Evolutionary conservation across 352 stramenopile species (phyloP).

Genomic region (Globisporangium emineosum): DNA sequence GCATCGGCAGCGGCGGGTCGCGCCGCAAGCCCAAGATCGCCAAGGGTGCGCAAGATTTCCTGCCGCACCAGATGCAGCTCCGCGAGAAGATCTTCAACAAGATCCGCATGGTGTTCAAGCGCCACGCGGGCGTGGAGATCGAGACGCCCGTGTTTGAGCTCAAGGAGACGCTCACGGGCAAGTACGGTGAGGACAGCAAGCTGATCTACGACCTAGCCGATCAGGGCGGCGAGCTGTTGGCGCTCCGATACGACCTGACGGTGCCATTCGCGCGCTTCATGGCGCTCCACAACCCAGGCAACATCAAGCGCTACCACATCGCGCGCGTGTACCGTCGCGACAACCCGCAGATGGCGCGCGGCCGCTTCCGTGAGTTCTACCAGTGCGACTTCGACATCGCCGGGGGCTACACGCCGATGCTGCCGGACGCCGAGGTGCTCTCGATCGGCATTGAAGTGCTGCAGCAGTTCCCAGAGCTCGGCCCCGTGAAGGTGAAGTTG

Average conservation of each 20-base stretch:
- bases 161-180: slow-evolving; percentile 98
- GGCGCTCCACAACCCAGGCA: slow-evolving; percentile 95
- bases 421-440: slow-evolving; percentile 96
- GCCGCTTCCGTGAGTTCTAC: slow-evolving; percentile 99
- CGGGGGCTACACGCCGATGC: slow-evolving; percentile 93
- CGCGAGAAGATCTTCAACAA: slow-evolving; percentile 96
- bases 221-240: slow-evolving; percentile 95
- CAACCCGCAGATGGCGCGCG: slow-evolving; percentile 92
- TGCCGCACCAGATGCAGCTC: slow-evolving; percentile 95
- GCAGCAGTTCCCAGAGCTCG: slow-evolving; percentile 83
- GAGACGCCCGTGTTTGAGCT: slow-evolving; percentile 98
- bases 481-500: slow-evolving; percentile 96
- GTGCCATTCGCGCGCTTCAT: slow-evolving; percentile 98
- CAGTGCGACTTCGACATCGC: slow-evolving; percentile 99
- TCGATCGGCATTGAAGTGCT: slow-evolving; percentile 93
- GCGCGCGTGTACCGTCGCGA: slow-evolving; percentile 96
- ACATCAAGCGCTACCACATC: slow-evolving; percentile 99
- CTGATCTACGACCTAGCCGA: slow-evolving; percentile 99
- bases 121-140: slow-evolving; percentile 97
- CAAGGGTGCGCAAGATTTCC: slow-evolving; percentile 95
- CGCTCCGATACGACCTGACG: slow-evolving; percentile 96
- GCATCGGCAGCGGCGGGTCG: slow-evolving; percentile 62
- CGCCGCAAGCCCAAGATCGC: slow-evolving; percentile 87
- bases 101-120: slow-evolving; percentile 97
- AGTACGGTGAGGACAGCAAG: slow-evolving; percentile 99